A percentile compares a stretch with the other conserved stretches of the same genome.
These are phyloP conservation scores for Phyllosticta citribraziliensis DNA, from an alignment of 2,329 filamentous ascomycete genomes.

Conservation along the genomic window DNA sequence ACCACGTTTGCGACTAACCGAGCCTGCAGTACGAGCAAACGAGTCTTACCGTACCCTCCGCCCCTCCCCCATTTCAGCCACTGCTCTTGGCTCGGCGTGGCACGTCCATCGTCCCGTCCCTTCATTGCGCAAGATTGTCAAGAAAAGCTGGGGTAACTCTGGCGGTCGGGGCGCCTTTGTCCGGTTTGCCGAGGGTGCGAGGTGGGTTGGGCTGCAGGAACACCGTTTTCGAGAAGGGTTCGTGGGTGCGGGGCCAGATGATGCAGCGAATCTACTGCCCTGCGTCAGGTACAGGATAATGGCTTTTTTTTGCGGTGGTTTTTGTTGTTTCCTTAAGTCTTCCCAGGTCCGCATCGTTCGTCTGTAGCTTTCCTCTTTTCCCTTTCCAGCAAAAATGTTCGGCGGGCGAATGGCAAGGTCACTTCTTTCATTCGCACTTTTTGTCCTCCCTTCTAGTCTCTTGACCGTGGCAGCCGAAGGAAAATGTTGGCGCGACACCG, in stretches of 20 bases:
- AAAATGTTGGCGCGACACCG: slow-evolving; percentile 46
- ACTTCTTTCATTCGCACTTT: not conserved
- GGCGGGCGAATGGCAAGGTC: not conserved
- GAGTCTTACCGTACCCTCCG: not conserved
- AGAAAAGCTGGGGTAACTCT: not conserved
- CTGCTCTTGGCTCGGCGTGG: not conserved
- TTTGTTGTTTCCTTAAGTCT: not conserved
- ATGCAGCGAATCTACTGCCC: not conserved
- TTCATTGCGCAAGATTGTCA: not conserved
- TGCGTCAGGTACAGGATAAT: not conserved
- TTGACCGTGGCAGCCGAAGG: not conserved
- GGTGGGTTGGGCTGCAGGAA: not conserved
- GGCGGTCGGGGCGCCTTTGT: not conserved
- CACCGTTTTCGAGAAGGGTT: not conserved
- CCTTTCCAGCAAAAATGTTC: not conserved
- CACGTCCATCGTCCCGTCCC: not conserved
- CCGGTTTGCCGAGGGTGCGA: not conserved
- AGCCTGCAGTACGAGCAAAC: not conserved
- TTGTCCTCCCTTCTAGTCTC: not conserved
- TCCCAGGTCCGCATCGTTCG: not conserved
- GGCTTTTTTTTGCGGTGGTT: not conserved
- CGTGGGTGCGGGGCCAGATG: not conserved
- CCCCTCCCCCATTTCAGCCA: not conserved
- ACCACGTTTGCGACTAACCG: not conserved
- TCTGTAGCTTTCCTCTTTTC: not conserved